Conservation (phyloP, 2,329 filamentous ascomycete genomes). For the Pseudogymnoascus sp. region DNA sequence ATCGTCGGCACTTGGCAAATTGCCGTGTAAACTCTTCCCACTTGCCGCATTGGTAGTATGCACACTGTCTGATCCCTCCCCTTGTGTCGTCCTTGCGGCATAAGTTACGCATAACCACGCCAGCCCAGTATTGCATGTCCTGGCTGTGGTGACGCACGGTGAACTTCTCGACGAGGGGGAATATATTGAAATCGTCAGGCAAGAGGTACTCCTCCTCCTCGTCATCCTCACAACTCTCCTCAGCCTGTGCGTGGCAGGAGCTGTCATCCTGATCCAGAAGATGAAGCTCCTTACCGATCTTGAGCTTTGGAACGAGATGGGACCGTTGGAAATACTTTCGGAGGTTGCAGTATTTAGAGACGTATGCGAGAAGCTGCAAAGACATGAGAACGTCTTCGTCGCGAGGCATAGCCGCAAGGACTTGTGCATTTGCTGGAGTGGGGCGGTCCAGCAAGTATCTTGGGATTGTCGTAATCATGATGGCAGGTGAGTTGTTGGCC, state of each 20-base stretch:
- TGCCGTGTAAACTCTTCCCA: slow-evolving; percentile 97
- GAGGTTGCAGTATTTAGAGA: slow-evolving; percentile 97
- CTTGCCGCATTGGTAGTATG: slow-evolving; percentile 95
- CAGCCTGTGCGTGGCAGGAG: slow-evolving; percentile 22
- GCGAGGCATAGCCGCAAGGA: slow-evolving; percentile 84
- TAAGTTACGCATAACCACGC: slow-evolving; percentile 96
- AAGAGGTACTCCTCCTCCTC: slow-evolving; percentile 80
- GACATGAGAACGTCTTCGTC: slow-evolving; percentile 99
- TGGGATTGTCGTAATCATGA: slow-evolving; percentile 64
- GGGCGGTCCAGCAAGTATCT: slow-evolving; percentile 70
- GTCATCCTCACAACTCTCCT: slow-evolving; percentile 29
- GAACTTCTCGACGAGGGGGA: slow-evolving; percentile 96
- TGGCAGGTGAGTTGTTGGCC: slow-evolving; percentile 66
- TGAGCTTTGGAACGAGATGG: slow-evolving; percentile 84
- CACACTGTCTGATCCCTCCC: slow-evolving; percentile 92
- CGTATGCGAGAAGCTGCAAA: slow-evolving; percentile 88
- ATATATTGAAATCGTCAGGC: slow-evolving; percentile 95
- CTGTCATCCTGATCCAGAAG: slow-evolving; percentile 64
- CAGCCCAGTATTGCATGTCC: slow-evolving; percentile 99
- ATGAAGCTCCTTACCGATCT: slow-evolving; percentile 78
- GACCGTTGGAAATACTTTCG: slow-evolving; percentile 92
- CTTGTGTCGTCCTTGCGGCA: slow-evolving; percentile 95
- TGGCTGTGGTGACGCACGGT: slow-evolving; percentile 90
- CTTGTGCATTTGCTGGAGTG: slow-evolving; percentile 57
- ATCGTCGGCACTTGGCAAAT: slow-evolving; percentile 95